Conservation (phyloP, 495 filamentous ascomycete species). For the Neurospora sp. region DNA sequence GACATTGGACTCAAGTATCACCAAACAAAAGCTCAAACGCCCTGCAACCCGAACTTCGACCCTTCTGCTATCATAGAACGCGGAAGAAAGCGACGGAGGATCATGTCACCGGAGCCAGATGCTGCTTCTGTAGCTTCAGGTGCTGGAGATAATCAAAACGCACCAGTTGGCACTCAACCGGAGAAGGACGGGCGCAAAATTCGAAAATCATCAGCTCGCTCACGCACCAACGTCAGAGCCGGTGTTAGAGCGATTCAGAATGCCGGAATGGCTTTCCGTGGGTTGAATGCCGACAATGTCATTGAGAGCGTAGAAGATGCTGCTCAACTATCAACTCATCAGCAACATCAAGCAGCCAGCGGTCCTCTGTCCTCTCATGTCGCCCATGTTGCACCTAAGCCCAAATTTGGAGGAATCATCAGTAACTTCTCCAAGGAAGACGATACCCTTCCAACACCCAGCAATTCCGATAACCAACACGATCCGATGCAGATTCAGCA, state of each 20-base stretch:
- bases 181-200: constrained; percentile 3
- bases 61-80: constrained; percentile 17
- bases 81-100: constrained; percentile 14
- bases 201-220: constrained; percentile 2
- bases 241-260: neutral
- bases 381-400: neutral
- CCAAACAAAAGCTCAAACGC: constrained; percentile 31
- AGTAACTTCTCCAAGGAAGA: neutral
- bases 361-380: neutral
- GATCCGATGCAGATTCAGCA: neutral
- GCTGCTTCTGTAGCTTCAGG: constrained; percentile 21
- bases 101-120: constrained; percentile 12
- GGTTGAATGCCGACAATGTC: neutral
- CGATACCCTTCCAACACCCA: neutral
- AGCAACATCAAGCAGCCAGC: neutral
- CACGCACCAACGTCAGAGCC: neutral
- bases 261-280: neutral
- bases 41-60: constrained; percentile 41
- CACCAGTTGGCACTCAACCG: constrained; percentile 1
- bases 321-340: neutral
- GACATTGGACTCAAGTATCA: constrained; percentile 45
- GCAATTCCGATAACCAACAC: neutral
- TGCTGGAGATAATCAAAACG: constrained; percentile 29
- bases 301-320: neutral
- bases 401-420: neutral